These are phyloP conservation scores for Alnus glutinosa DNA, from an alignment of 306 rosid species.

Conservation along the genomic window DNA sequence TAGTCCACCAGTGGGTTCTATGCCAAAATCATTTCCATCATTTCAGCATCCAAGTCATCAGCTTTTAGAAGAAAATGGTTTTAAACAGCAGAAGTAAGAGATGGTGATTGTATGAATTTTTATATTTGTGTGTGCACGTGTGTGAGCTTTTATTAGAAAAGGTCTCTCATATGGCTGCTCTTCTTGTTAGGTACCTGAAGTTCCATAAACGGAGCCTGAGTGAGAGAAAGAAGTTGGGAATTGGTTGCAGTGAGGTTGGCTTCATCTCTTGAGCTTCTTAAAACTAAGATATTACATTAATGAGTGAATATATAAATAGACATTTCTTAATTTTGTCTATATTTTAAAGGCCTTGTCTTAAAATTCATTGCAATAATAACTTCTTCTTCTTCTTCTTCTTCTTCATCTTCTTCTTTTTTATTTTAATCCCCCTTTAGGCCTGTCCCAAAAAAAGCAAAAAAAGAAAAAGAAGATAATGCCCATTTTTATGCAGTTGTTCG, in stretches of 20 bases:
- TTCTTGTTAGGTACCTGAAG: slow-evolving; percentile 74
- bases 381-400: not conserved
- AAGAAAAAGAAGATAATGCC: too few relatives aligned
- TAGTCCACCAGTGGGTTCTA: slow-evolving; percentile 95
- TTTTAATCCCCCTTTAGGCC: too few relatives aligned
- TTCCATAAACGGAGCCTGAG: slow-evolving; percentile 76
- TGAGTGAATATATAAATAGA: slow-evolving; percentile 1
- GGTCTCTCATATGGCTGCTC: slow-evolving; percentile 33
- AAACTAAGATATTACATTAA: slow-evolving; percentile 13
- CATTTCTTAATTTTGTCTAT: not conserved
- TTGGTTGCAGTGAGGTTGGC: slow-evolving; percentile 96
- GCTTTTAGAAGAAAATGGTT: slow-evolving; percentile 95
- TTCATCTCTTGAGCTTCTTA: slow-evolving; percentile 29
- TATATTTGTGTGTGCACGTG: slow-evolving; percentile 5
- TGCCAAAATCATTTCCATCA: slow-evolving; percentile 92
- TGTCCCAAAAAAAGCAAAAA: too few relatives aligned
- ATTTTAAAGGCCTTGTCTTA: not conserved
- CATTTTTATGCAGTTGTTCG: not conserved
- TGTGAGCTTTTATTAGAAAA: slow-evolving; percentile 22
- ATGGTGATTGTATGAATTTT: slow-evolving; percentile 20
- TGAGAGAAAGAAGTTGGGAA: slow-evolving; percentile 92
- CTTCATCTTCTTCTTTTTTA: too few relatives aligned
- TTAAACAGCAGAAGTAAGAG: slow-evolving; percentile 91
- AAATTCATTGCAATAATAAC: not conserved
- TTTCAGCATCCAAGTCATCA: slow-evolving; percentile 99